Base-by-base conservation (phyloP, 2,329 filamentous ascomycete species). In the Cadophora malorum region DNA sequence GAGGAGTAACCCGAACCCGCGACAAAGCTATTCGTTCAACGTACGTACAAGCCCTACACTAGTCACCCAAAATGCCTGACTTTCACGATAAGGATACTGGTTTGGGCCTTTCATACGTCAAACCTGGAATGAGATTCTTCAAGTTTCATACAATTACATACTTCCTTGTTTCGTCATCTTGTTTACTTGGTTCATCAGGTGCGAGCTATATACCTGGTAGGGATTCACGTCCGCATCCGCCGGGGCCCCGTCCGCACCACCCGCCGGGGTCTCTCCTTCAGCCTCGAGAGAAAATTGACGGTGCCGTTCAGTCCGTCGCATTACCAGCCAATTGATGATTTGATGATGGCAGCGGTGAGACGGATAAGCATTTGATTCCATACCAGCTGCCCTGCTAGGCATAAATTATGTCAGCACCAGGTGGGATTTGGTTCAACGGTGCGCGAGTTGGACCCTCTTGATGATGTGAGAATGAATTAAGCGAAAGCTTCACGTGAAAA, bases 401-500 rank as follows among this genome's bases (percentile, higher is more conserved):
- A 33, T 8, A 14, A 53, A 28, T 53, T 4, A 58, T 49, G 55
- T 58, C 33, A 58, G 55, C 55, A 23, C 55, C n/a, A 58, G 28
- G 19, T n/a, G 33, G 19, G 8, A 38, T 23, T 35, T 5, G 21
- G 55, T 38, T 14, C 33, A 38, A 58, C 33, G 55, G 25, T 14
- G 53, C 53, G 52, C 16, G 31, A 56, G 28, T 35, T 33, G 16
- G 53, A 55, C 28, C 33, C 4, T 58, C 55, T 14, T 38, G 55
- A 58, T 58, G 55, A 58, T 38, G 55, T 58, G 55, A 58, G 55
- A 38, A 38, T 58, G 9, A 2, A 23, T 10, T 21, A 38, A 35
- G 55, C 9, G 55, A 58, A n/a, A 21, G 12, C 19, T 58, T 38
- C 8, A 58, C 55, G 55, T 58, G 55, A 58, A 38, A 38, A 21